Evolutionary conservation across 768 basidiomycete species (phyloP), one percentile per base, ranked within the genome.

Genomic region (Vararia minispora): DNA sequence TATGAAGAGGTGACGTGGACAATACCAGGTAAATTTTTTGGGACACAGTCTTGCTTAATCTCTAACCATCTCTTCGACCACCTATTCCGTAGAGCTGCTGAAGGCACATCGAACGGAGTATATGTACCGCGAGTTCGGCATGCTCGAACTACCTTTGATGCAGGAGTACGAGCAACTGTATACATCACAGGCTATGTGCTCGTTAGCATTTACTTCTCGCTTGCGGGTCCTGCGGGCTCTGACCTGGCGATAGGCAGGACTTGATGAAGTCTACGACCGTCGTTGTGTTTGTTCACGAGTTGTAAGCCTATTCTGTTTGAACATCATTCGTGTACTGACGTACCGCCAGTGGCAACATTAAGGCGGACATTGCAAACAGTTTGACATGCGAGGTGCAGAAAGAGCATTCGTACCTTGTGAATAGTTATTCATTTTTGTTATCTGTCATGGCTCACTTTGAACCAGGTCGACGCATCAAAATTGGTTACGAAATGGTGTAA

Each of bases 261-360:
- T 64, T 97, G 23, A 80, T 86, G 51, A 69, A 79, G 20, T 79
- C 82, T 39, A 62, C 74, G 22, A 87, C 82, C 0, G 52, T 98
- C 18, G 74, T 98, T 21, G 60, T 98, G 28, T 87, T 97, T 52
- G 76, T 85, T 5, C 95, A 99, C 60, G 92, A 98, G 64, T 90
- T 97, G 94, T 94, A 56, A 55, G 87, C 13, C 4, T 23, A 21
- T 37, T 14, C 27, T 29, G 32, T 16, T 23, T 3, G 38, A 6
- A 23, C 34, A n/a, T 6, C 25, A 30, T 13, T 23, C 12, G 25
- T 37, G 43, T 33, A 22, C 42, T 37, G 11, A 30, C 26, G 16
- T 33, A 21, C 26, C 14, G 26, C 8, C 32, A 95, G 92, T 51
- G 94, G 94, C 21, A 91, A 92, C 51, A 62, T 98, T 37, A 76